These are phyloP conservation scores for Rutstroemia sp. DNA, from an alignment of 2,329 filamentous ascomycete species.

Conservation along the genomic window DNA sequence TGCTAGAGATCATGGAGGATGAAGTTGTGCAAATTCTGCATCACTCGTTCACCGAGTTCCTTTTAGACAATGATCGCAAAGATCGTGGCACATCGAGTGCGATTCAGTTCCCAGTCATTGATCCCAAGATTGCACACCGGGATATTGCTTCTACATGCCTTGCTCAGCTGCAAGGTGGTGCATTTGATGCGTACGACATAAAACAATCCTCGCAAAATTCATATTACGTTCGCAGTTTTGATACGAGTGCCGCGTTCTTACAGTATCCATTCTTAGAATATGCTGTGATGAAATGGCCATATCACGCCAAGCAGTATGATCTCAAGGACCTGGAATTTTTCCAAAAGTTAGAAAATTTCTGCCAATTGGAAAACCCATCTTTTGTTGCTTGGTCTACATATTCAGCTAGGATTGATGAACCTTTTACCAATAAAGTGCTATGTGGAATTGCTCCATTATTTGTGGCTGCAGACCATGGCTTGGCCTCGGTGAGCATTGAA, in stretches of 20 bases:
- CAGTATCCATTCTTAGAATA: conserved; percentile 17
- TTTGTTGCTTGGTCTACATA: conserved; percentile 14
- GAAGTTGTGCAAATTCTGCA: conserved; percentile 39
- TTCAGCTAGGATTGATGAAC: not conserved
- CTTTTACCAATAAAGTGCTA: conserved; percentile 12
- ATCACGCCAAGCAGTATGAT: conserved; percentile 14
- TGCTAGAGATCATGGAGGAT: conserved; percentile 38
- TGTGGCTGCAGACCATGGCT: conserved; percentile 13
- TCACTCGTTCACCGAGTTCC: conserved; percentile 41
- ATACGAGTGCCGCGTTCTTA: not conserved
- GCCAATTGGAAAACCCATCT: conserved; percentile 7
- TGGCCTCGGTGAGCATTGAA: not conserved
- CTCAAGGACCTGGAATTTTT: conserved; percentile 12
- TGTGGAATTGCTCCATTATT: conserved; percentile 15
- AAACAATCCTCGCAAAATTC: not conserved
- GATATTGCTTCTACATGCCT: not conserved
- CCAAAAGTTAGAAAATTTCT: conserved; percentile 9
- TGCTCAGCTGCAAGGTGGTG: not conserved
- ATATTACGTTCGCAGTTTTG: not conserved
- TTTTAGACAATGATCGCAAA: conserved; percentile 24
- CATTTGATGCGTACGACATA: not conserved
- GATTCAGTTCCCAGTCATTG: conserved; percentile 9
- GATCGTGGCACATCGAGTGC: not conserved
- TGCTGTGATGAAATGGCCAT: conserved; percentile 13
- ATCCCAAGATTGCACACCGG: conserved; percentile 1